A percentile compares a stretch with the other conserved stretches of the same genome.
These are phyloP conservation scores for Craterostigma plantagineum DNA, from an alignment of 257 asterid genomes.

Conservation along the genomic window DNA sequence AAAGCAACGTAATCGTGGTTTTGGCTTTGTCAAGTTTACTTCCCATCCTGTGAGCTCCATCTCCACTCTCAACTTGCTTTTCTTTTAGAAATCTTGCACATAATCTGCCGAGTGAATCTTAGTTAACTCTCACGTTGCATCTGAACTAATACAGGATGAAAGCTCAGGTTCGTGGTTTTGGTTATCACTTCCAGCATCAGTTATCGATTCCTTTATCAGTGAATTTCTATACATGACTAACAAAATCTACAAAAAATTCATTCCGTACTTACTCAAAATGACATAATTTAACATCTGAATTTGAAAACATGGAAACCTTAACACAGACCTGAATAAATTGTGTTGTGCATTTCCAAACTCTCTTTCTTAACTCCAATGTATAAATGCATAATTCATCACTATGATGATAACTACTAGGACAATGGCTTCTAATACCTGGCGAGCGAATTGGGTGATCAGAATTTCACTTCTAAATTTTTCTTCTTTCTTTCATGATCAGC, in stretches of 20 bases:
- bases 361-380: no score
- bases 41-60: constrained; percentile 66
- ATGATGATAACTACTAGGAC: no score
- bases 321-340: no score
- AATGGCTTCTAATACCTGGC: no score
- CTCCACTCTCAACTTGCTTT: constrained; percentile 9
- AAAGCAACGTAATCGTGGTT: constrained; percentile 73
- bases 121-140: constrained; percentile 37
- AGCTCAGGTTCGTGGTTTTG: constrained; percentile 85
- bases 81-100: constrained; percentile 9
- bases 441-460: no score
- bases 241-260: constrained; percentile 6
- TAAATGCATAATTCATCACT: no score
- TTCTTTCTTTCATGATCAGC: no score
- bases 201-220: constrained; percentile 25
- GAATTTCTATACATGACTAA: constrained; percentile 11
- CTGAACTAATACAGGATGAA: constrained; percentile 69
- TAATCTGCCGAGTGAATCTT: constrained; percentile 13
- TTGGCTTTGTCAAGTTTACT: constrained; percentile 71
- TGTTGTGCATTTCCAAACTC: no score
- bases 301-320: no score
- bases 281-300: neutral
- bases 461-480: no score
- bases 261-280: constrained; percentile 11
- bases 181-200: constrained; percentile 59